Conservation (phyloP, 805 yeast species). For the Martiniozyma abietophila region DNA sequence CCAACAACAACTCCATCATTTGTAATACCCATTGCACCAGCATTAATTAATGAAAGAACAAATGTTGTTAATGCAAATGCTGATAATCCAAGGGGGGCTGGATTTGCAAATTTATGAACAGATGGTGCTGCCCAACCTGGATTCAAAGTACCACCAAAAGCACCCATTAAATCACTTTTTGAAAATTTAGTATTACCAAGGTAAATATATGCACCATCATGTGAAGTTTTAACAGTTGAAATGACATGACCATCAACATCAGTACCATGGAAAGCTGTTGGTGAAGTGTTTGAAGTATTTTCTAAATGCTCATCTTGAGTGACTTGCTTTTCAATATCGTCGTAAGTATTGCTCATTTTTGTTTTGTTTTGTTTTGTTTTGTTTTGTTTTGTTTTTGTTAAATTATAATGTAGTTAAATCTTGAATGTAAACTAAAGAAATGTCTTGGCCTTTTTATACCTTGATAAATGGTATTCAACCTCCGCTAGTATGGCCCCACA, state of each 20-base stretch:
- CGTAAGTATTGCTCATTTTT: slow-evolving; percentile 7
- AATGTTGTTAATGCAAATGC: slow-evolving; percentile 65
- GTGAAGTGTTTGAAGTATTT: slow-evolving; percentile 6
- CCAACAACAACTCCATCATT: slow-evolving; percentile 56
- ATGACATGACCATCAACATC: slow-evolving; percentile 12
- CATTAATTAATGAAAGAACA: slow-evolving; percentile 53
- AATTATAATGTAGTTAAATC: neutral
- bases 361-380: neutral
- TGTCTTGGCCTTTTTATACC: neutral
- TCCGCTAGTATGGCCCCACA: slow-evolving; percentile 1
- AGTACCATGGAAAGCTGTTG: too few relatives aligned
- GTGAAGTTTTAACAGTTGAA: slow-evolving; percentile 34
- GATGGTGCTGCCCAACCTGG: slow-evolving; percentile 58
- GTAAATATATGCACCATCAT: slow-evolving; percentile 54
- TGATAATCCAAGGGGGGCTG: slow-evolving; percentile 66
- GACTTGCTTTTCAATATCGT: slow-evolving; percentile 17
- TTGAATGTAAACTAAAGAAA: neutral
- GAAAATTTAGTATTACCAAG: slow-evolving; percentile 67
- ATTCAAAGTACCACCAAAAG: slow-evolving; percentile 78
- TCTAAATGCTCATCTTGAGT: slow-evolving; percentile 15
- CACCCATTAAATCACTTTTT: slow-evolving; percentile 47
- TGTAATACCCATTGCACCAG: slow-evolving; percentile 58
- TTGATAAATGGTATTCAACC: neutral
- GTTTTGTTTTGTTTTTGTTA: neutral
- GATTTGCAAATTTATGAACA: slow-evolving; percentile 54